Percentiles rank a stretch among this genome's conserved stretches.
Evolutionary conservation across 176 grass and related monocot genomes (phyloP).

Genomic region (Lolium perenne): DNA sequence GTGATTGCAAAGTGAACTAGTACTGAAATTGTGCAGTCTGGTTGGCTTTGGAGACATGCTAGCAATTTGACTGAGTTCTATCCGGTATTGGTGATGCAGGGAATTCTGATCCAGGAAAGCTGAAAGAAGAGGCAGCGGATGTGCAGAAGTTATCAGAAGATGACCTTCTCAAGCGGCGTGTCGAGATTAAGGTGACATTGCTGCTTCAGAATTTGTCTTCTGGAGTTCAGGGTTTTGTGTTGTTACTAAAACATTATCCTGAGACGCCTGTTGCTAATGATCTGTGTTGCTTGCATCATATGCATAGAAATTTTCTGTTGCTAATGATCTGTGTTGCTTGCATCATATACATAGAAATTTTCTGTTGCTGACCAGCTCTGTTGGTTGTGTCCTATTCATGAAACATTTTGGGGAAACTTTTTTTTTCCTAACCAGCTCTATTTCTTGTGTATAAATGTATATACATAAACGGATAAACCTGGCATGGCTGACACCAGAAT

Average conservation of each 20-base stretch:
- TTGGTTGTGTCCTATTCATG: background rate
- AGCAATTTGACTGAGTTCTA: conserved; percentile 38
- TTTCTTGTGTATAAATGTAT: too few relatives aligned
- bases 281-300: background rate
- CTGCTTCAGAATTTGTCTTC: conserved; percentile 26
- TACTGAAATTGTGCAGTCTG: background rate
- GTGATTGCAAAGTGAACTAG: background rate
- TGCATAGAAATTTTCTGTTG: too few relatives aligned
- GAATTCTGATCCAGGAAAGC: conserved; percentile 85
- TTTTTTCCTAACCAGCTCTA: background rate
- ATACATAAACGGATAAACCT: background rate
- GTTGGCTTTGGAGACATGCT: background rate
- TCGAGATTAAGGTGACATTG: conserved; percentile 75
- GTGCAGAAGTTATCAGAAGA: conserved; percentile 68
- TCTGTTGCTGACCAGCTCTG: too few relatives aligned
- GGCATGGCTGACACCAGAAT: background rate
- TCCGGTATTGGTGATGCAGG: conserved; percentile 49
- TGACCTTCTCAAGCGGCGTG: conserved; percentile 62
- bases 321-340: background rate
- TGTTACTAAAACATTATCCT: background rate
- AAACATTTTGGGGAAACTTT: background rate
- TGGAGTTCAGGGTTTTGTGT: background rate
- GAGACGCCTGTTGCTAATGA: background rate
- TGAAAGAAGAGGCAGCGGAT: conserved; percentile 74
- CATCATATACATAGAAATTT: too few relatives aligned